These are phyloP conservation scores for Aspergillus japonicus DNA, from an alignment of 2,329 filamentous ascomycete species.

Conservation along the genomic window DNA sequence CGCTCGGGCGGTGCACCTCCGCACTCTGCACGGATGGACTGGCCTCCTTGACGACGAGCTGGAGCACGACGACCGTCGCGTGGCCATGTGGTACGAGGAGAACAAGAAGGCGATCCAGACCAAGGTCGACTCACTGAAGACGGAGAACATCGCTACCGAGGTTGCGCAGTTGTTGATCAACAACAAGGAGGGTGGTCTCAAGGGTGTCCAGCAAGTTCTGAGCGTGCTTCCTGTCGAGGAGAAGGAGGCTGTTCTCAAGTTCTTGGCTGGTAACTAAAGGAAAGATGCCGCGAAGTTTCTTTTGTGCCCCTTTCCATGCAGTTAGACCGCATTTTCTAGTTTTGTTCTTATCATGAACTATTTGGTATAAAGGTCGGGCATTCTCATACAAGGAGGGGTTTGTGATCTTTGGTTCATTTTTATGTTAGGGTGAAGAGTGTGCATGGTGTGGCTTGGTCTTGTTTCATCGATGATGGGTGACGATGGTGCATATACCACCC, in stretches of 20 bases:
- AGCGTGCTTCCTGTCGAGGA: constrained; percentile 84
- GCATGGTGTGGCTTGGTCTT: constrained; percentile 3
- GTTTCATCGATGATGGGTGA: constrained; percentile 3
- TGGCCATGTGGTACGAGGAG: constrained; percentile 94
- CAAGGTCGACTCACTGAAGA: constrained; percentile 82
- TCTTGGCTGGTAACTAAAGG: constrained; percentile 33
- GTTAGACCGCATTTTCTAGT: constrained; percentile 4
- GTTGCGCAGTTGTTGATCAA: constrained; percentile 67
- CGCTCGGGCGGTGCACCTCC: constrained; percentile 65
- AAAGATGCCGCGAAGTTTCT: background rate
- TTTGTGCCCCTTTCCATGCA: background rate
- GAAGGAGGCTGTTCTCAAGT: constrained; percentile 76
- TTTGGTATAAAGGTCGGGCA: constrained; percentile 2
- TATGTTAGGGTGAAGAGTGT: constrained; percentile 1
- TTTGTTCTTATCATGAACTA: constrained; percentile 3
- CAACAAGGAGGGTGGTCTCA: constrained; percentile 69
- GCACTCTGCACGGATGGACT: constrained; percentile 79
- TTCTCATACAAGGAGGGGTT: background rate
- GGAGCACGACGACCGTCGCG: constrained; percentile 73
- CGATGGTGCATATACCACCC: constrained; percentile 3
- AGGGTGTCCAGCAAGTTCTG: constrained; percentile 81
- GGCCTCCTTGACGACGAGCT: constrained; percentile 67
- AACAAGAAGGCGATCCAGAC: constrained; percentile 78
- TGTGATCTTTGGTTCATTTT: background rate
- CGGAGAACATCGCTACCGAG: constrained; percentile 67